A percentile compares a stretch with the other conserved stretches of the same genome.
Conservation (phyloP, 2,329 filamentous ascomycete genomes). For the Exserohilum rostratum region DNA sequence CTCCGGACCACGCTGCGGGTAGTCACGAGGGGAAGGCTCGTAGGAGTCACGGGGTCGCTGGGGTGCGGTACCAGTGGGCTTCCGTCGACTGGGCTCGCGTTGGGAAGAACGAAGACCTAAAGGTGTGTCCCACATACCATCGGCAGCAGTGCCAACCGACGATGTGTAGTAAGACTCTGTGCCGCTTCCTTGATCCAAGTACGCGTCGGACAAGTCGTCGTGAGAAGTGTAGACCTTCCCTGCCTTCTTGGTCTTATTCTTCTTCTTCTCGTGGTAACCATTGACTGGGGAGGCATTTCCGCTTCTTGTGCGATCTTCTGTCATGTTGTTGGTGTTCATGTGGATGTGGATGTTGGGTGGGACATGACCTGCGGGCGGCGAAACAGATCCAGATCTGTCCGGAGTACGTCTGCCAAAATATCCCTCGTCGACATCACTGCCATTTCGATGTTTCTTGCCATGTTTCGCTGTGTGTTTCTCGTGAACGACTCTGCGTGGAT, state of each 20-base stretch:
- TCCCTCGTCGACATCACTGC: conserved; percentile 19
- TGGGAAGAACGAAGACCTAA: conserved; percentile 6
- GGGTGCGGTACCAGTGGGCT: neutral
- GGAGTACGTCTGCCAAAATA: conserved; percentile 27
- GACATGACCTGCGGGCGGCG: conserved; percentile 17
- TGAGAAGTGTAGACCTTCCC: conserved; percentile 16
- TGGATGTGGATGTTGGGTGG: conserved; percentile 30
- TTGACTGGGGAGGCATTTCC: conserved; percentile 14
- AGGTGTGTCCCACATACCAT: conserved; percentile 28
- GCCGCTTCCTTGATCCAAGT: conserved; percentile 28
- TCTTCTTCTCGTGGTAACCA: conserved; percentile 11
- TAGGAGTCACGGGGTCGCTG: neutral
- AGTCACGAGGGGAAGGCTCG: conserved; percentile 10
- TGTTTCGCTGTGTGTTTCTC: conserved; percentile 14
- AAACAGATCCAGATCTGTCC: conserved; percentile 20
- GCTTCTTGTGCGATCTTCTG: conserved; percentile 21
- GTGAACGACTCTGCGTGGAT: conserved; percentile 8
- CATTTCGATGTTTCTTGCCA: conserved; percentile 18
- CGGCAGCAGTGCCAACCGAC: conserved; percentile 27
- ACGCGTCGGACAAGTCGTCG: conserved; percentile 25
- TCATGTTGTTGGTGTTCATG: conserved; percentile 16
- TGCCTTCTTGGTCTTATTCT: neutral
- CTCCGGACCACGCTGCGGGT: conserved; percentile 17
- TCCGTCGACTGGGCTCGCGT: conserved; percentile 3
- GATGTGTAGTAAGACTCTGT: conserved; percentile 26